phyloP scores from a whole-genome alignment of 2,329 filamentous ascomycete genomes.

The Arachnomyces sp. region DNA sequence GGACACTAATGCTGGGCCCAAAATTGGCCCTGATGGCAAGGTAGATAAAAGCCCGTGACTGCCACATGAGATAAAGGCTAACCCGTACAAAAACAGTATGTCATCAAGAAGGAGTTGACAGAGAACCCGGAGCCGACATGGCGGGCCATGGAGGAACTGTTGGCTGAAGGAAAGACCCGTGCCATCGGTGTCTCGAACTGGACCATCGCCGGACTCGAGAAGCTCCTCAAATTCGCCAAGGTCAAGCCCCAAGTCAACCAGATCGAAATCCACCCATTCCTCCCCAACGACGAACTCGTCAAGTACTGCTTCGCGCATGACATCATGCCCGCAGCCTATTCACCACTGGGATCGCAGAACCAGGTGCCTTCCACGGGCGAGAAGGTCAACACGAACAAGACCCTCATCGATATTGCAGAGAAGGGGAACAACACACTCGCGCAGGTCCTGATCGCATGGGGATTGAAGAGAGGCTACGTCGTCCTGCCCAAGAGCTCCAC shows the following conservation, averaged over 20 bases:
- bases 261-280: slow-evolving; percentile 41
- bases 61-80: background rate
- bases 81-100: slow-evolving; percentile 37
- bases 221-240: slow-evolving; percentile 37
- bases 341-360: slow-evolving; percentile 55
- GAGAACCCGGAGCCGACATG: slow-evolving; percentile 56
- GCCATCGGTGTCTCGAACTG: slow-evolving; percentile 78
- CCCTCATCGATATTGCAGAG: slow-evolving; percentile 51
- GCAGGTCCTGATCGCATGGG: slow-evolving; percentile 59
- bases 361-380: slow-evolving; percentile 62
- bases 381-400: slow-evolving; percentile 54
- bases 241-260: slow-evolving; percentile 39
- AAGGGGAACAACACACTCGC: slow-evolving; percentile 53
- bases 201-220: slow-evolving; percentile 43
- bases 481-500: slow-evolving; percentile 66
- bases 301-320: slow-evolving; percentile 35
- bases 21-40: slow-evolving; percentile 46
- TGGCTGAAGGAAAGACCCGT: slow-evolving; percentile 53
- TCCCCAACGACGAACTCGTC: slow-evolving; percentile 39
- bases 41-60: slow-evolving; percentile 20
- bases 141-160: slow-evolving; percentile 60
- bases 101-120: slow-evolving; percentile 58
- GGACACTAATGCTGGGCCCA: slow-evolving; percentile 39
- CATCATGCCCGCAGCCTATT: slow-evolving; percentile 38
- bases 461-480: slow-evolving; percentile 56